Percentiles rank a stretch among this genome's conserved stretches.
Evolutionary conservation across 352 stramenopile species (phyloP).

Genomic region (Phytophthora meadii): DNA sequence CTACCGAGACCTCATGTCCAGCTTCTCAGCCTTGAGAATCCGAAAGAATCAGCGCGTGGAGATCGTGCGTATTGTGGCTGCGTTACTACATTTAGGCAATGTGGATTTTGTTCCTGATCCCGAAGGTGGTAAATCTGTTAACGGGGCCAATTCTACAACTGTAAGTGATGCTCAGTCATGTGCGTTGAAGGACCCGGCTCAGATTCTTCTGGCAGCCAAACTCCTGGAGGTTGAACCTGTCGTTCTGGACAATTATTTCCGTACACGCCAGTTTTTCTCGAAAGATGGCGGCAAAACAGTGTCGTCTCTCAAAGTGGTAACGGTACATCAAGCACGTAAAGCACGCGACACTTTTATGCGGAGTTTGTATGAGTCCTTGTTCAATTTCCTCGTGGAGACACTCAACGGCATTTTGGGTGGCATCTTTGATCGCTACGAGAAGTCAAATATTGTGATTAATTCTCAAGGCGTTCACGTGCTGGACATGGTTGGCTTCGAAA

Average conservation of each 20-base stretch:
- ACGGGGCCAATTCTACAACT: slow-evolving; percentile 24
- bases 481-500: slow-evolving; percentile 83
- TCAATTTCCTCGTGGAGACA: slow-evolving; percentile 81
- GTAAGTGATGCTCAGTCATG: slow-evolving; percentile 59
- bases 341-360: slow-evolving; percentile 83
- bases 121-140: slow-evolving; percentile 67
- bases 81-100: slow-evolving; percentile 80
- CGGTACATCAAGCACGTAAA: slow-evolving; percentile 70
- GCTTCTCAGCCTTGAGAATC: slow-evolving; percentile 80
- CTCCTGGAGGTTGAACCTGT: slow-evolving; percentile 81
- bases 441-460: slow-evolving; percentile 84
- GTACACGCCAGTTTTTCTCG: slow-evolving; percentile 81
- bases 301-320: slow-evolving; percentile 86
- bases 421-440: slow-evolving; percentile 86
- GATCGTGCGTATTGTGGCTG: slow-evolving; percentile 80
- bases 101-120: slow-evolving; percentile 77
- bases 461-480: slow-evolving; percentile 85
- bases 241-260: slow-evolving; percentile 88
- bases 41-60: slow-evolving; percentile 83
- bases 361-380: slow-evolving; percentile 81
- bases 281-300: slow-evolving; percentile 77
- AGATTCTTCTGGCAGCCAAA: slow-evolving; percentile 72
- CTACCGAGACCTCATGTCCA: slow-evolving; percentile 84
- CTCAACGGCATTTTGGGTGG: slow-evolving; percentile 82
- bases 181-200: slow-evolving; percentile 65